Percentiles rank a stretch among this genome's conserved stretches.
Evolutionary conservation across 768 basidiomycete genomes (phyloP).

Genomic region (Mycena olivaceomarginata): DNA sequence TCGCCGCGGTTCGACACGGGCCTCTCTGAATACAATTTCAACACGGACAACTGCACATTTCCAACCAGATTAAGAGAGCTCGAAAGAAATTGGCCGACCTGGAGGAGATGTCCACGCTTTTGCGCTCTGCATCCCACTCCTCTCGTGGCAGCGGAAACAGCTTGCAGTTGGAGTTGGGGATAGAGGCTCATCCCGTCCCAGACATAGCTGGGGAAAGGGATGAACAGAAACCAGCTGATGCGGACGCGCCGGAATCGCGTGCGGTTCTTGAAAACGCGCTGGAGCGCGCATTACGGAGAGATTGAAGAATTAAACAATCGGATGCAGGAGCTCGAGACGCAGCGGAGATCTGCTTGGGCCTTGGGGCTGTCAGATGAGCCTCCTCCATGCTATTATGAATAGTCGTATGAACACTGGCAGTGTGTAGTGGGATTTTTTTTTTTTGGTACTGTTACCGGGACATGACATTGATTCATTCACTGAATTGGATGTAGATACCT

Average conservation of each 20-base stretch:
- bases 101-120: slow-evolving; percentile 20
- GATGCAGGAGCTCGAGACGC: slow-evolving; percentile 23
- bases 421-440: too few relatives aligned
- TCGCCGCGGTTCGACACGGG: too few relatives aligned
- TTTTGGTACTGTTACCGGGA: too few relatives aligned
- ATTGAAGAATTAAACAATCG: slow-evolving; percentile 15
- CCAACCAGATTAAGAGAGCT: slow-evolving; percentile 26
- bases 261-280: not conserved
- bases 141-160: not conserved
- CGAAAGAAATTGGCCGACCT: slow-evolving; percentile 25
- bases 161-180: too few relatives aligned
- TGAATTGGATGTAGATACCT: too few relatives aligned
- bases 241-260: not conserved
- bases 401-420: not conserved
- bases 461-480: too few relatives aligned
- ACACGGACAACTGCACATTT: slow-evolving; percentile 29
- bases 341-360: slow-evolving; percentile 3
- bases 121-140: slow-evolving; percentile 7
- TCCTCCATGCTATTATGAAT: slow-evolving; percentile 10
- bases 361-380: slow-evolving; percentile 6
- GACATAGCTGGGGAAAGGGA: not conserved
- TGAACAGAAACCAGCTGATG: too few relatives aligned
- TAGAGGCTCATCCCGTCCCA: too few relatives aligned
- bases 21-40: not conserved
- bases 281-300: not conserved